Base-by-base conservation (phyloP, 1,284 basidiomycete species). In the Ustilago nuda region DNA sequence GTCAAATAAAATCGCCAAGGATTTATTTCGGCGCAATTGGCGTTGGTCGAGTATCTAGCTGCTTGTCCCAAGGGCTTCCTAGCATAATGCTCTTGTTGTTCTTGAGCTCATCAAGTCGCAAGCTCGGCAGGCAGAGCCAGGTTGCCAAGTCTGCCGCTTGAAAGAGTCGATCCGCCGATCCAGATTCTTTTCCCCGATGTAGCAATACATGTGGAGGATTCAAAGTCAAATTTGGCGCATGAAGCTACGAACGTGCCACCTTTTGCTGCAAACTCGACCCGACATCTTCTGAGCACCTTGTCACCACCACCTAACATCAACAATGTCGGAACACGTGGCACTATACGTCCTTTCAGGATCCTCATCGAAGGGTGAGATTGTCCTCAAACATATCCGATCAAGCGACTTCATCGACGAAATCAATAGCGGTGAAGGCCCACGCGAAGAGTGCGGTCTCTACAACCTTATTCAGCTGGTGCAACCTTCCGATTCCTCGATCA, bases 331-430 rank as follows among this genome's bases (percentile, higher is more conserved):
- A 52, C 43, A 76, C 63, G 61, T 79, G 15, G 72, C 77, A n/a
- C 67, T 79, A n/a, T 79, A 79, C 67, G 45, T 67, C 27, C 70
- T 76, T 33, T 53, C 66, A 2, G 61, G 53, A 36, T 72, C 69
- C 15, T 30, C 33, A 32, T n/a, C 58, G 13, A 36, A 53, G 12
- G 67, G 66, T 35, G 52, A 63, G n/a, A 36, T 50, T 5, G 61
- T 82, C 12, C 66, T 80, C 9, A 54, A 59, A 23, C 59, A 72
- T 36, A 79, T 83, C 56, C 71, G 77, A n/a, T 58, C 72, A 1
- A 74, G 74, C 32, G 78, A 78, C 56, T 81, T 71, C 48, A 76
- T 83, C 56, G 67, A 70, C 46, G 82, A 83, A 58, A 61, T 81
- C 57, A 74, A 77, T 43, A 74, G 72, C 39, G 80, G 80, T 37